Evolutionary conservation across 345 rosid genomes (phyloP), one percentile per base, ranked within the genome.

Genomic region (Durio zibethinus): DNA sequence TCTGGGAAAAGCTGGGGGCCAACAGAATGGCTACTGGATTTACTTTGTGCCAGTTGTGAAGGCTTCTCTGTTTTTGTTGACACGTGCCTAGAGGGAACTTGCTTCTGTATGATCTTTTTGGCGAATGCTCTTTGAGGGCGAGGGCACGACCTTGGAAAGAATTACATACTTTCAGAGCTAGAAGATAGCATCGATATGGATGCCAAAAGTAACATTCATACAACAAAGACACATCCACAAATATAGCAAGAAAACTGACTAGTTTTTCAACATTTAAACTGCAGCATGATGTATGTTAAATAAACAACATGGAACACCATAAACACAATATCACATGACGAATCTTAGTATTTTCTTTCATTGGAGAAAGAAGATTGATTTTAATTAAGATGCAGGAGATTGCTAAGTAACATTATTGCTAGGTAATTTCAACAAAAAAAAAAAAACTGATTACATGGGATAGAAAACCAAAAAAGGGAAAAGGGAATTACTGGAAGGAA

Each of bases 61-160:
- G 77, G 72, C 80, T 77, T 87, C 67, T 77, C 89, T 52, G 77
- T 70, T 82, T 82, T 83, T 62, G 83, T 66, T 2, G 48, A 57
- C 3, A 75, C 73, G 69, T 80, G 87, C 68, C 78, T 82, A 47
- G 80, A 78, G 23, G 82, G 78, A 80, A 57, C 79, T 76, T 82
- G 80, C 75, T 83, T 79, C 59, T 57, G 57, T 14, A 29, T 70
- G 60, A 84, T 73, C 82, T 88, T 93, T 70, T 83, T 74, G 5
- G 80, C 31, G 43, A 53, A 54, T 53, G 76, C 79, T 80, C 82
- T 86, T 67, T 72, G 86, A 45, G 92, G 93, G 59, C 96, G 94
- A 16, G 98, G 94, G 48, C 76, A 80, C 23, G 92, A 86, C 90
- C 98, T 93, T 79, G 57, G 27, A 80, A 69, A 62, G 29, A 38